Evolutionary conservation across 129 eudicot genomes (phyloP).

Genomic region (Centella asiatica): DNA sequence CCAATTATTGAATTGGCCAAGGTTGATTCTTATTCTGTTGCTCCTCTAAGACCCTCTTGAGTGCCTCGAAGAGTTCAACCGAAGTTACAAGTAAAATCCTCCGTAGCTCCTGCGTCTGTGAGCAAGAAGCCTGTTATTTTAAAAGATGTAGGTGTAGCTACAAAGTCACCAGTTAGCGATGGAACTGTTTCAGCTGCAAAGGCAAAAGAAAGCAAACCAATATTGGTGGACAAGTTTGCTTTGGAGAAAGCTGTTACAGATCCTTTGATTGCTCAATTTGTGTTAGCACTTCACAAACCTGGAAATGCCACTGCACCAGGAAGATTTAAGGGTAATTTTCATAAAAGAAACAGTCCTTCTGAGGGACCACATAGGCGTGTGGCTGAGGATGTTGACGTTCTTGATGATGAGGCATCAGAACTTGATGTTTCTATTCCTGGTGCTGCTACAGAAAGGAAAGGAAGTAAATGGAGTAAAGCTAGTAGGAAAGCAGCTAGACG

Average conservation of each 20-base stretch:
- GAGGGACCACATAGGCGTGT: constrained; percentile 59
- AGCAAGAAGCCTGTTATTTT: constrained; percentile 47
- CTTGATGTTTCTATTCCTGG: constrained; percentile 63
- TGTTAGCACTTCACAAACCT: constrained; percentile 69
- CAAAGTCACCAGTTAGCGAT: constrained; percentile 31
- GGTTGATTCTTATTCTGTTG: constrained; percentile 23
- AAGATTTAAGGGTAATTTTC: constrained; percentile 51
- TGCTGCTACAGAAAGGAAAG: constrained; percentile 41
- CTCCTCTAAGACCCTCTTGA: constrained; percentile 39
- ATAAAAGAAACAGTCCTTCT: constrained; percentile 43
- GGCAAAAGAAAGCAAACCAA: constrained; percentile 59
- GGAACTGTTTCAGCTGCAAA: constrained; percentile 24
- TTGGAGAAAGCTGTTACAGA: constrained; percentile 58
- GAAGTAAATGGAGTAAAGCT: constrained; percentile 91
- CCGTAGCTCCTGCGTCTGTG: constrained; percentile 43
- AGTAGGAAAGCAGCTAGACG: constrained; percentile 89
- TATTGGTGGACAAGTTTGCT: constrained; percentile 85
- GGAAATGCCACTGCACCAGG: constrained; percentile 41
- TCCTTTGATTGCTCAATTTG: constrained; percentile 62
- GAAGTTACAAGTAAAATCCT: constrained; percentile 59
- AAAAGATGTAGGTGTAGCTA: constrained; percentile 60
- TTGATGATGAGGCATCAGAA: constrained; percentile 63
- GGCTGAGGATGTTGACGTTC: constrained; percentile 24
- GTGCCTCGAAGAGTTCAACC: constrained; percentile 65
- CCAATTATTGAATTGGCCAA: constrained; percentile 24